Base-by-base conservation (phyloP, 1,284 basidiomycete species). In the Amylostereum chailletii region DNA sequence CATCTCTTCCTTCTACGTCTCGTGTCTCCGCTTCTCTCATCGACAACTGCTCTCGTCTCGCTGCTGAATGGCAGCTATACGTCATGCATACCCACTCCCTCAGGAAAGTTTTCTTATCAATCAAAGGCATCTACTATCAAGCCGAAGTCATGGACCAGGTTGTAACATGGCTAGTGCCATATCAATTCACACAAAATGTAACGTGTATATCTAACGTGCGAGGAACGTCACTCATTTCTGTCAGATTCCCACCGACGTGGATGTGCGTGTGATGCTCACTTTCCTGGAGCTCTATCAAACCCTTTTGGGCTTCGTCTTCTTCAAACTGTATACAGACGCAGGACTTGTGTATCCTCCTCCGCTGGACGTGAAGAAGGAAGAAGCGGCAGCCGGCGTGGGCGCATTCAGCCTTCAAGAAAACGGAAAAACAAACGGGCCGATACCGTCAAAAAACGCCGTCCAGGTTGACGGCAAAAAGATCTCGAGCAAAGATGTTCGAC, bases 251-350 rank as follows among this genome's bases (percentile, higher is more conserved):
- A 68, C 83, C 45, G 95, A 99, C 62, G 94, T 99, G 55, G 96
- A 99, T 68, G 90, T 97, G 63, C 86, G 96, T 46, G 95, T 99
- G 49, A 96, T 99, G 87, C 71, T 97, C 58, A 99, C 96, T 8
- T 99, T 99, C 77, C 72, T 99, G 61, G 96, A 99, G 67, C 79
- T 99, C 6, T 99, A 99, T 70, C 94, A 99, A 70, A 99, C 95
- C 1, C 71, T 98, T 9, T 82, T 97, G 42, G 91, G 93, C 19
- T 99, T 99, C 61, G 88, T 94, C 9, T 86, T 97, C 62, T 99
- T 93, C 81, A 97, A 97, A 71, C 80, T 99, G 27, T 99, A 95
- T 71, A 87, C 90, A n/a, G 94, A 97, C 62, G 80, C 81, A 48
- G 91, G 91, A 57, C 77, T 99, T 39, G 83, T 94, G 36, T 99